Base-by-base conservation (phyloP, 2,329 filamentous ascomycete genomes). In the Alternaria arbusti region DNA sequence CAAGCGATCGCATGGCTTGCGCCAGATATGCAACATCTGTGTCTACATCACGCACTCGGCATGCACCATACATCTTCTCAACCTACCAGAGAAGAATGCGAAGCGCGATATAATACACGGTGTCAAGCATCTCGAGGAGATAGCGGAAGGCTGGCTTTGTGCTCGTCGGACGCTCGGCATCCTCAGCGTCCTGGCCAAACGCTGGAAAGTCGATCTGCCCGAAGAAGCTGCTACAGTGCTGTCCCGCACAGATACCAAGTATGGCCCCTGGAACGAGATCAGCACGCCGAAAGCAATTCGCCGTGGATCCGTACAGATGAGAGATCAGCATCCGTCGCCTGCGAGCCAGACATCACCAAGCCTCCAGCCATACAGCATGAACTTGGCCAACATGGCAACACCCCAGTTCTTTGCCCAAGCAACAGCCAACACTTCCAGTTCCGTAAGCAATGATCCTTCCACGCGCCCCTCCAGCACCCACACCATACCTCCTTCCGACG, bases 41-140 rank as follows among this genome's bases (percentile, higher is more conserved):
- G 94, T 98, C 1, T 99, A 99, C 79, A 97, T 98, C 81, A 87
- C 92, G 0, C 95, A 98, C 78, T 96, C 93, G 5, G 94, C 96
- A 28, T 97, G 94, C 77, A 97, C 94, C 0, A 96, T 98, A 43
- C 96, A 98, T 74, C 83, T 99, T 20, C 88, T 99, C 36, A 97
- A 97, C 70, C 84, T 98, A 1, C 94, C 94, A 0, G 94, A 97
- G 71, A 97, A 96, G 82, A 96, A 92, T 28, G 93, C 96, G 5
- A 91, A 89, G 73, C 86, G 95, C 71, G 95, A 98, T 78, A 92
- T 99, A 45, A 91, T 92, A 5, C 94, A 97, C 72, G 94, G 95
- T 1, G 86, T 97, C 46, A 95, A 93, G 74, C 93, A 97, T 67
- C 87, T 98, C 1, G 95, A 98, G 78, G 95, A 98, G 75, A 97